Conservation (phyloP, 148 eudicot genomes). For the Vaccinium corymbosum region DNA sequence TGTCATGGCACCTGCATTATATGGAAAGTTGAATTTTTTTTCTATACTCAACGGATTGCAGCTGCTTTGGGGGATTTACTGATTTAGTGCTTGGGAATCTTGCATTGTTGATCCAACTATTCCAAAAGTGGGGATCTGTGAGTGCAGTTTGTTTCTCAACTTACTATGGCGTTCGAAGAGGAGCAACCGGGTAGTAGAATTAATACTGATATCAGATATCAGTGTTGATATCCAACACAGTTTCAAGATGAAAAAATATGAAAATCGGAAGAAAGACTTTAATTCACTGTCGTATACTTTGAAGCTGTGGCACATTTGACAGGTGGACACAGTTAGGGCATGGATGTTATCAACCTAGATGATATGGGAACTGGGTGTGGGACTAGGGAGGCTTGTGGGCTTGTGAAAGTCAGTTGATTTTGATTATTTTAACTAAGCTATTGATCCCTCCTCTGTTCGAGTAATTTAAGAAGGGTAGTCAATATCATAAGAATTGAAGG, state of each 20-base stretch:
- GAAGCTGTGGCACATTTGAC: not conserved
- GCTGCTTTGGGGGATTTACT: slow-evolving; percentile 2
- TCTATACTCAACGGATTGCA: not conserved
- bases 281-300: not conserved
- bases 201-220: not conserved
- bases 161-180: not conserved
- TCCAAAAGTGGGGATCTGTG: not conserved
- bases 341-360: not conserved
- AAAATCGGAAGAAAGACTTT: not conserved
- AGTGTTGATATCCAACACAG: not conserved
- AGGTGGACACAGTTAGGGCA: not conserved
- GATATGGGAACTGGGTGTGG: not conserved
- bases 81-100: not conserved
- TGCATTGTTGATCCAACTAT: not conserved
- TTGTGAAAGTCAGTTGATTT: not conserved
- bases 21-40: not conserved
- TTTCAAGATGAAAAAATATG: not conserved
- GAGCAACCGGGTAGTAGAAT: not conserved
- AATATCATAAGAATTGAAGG: not conserved
- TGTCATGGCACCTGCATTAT: not conserved
- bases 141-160: not conserved
- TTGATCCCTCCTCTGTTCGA: not conserved
- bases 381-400: not conserved
- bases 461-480: not conserved
- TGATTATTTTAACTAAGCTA: not conserved